A percentile compares a stretch with the other conserved stretches of the same genome.
phyloP scores from a whole-genome alignment of 2,329 filamentous ascomycete species.

The Penicillium digitatum region DNA sequence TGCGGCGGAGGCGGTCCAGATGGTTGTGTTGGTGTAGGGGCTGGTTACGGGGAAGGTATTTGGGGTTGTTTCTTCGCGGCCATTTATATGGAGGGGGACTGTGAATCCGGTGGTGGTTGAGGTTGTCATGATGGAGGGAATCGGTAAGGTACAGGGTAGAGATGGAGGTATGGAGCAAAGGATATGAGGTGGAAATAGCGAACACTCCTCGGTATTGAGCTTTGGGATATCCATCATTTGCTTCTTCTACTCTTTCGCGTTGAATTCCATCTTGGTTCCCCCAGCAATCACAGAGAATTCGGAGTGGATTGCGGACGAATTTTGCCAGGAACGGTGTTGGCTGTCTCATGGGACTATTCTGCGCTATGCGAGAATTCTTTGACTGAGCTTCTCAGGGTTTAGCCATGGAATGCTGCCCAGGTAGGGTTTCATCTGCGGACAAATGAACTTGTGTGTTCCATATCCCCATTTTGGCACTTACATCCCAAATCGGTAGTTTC shows the following conservation, averaged over 20 bases:
- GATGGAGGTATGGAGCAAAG: not conserved
- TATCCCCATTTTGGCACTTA: not conserved
- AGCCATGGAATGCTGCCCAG: not conserved
- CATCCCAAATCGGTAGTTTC: not conserved
- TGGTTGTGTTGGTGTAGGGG: slow-evolving; percentile 50
- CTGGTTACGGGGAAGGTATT: slow-evolving; percentile 48
- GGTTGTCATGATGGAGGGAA: slow-evolving; percentile 3
- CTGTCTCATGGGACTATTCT: not conserved
- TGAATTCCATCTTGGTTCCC: not conserved
- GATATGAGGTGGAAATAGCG: not conserved
- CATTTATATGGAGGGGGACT: slow-evolving; percentile 40
- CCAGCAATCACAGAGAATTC: not conserved
- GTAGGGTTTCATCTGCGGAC: not conserved
- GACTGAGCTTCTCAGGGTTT: not conserved
- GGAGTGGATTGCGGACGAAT: not conserved
- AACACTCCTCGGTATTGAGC: not conserved
- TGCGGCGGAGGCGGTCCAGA: slow-evolving; percentile 55
- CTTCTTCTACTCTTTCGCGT: not conserved
- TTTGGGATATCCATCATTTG: not conserved
- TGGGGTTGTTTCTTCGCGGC: slow-evolving; percentile 30
- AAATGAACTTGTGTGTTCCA: not conserved
- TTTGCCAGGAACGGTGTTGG: not conserved
- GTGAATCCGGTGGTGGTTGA: slow-evolving; percentile 9
- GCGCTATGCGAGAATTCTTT: not conserved
- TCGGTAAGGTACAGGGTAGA: not conserved